Evolutionary conservation across 768 basidiomycete genomes (phyloP), one percentile per base, ranked within the genome.

Genomic region (Panus rudis): DNA sequence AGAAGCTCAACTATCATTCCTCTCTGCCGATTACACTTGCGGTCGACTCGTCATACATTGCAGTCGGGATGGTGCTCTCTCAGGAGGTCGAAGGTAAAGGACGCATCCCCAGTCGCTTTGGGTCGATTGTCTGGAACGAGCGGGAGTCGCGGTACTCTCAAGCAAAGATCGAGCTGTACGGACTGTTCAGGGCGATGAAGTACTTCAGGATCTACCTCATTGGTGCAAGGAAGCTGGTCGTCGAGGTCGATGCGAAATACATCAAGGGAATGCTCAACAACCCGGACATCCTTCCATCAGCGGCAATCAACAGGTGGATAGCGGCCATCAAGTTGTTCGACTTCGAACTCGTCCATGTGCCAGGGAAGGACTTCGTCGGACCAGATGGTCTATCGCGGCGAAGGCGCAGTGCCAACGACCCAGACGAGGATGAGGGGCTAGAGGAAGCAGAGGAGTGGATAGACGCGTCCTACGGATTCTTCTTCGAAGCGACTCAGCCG

Each of bases 251-350:
- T 49, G 68, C 65, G 0, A 53, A 63, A 24, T 65, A 65, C 44
- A 68, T 72, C 6, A 64, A 64, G 41, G 65, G 63, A n/a, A 72
- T 70, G 67, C 38, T 72, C 3, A 66, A 69, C 37, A 43, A 63
- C 12, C 67, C 69, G 0, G 65, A 70, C 26, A 19, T 64, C 0
- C 57, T 58, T 14, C 67, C 65, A 0, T 66, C 63, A 43, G 62
- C 66, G 0, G 46, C 67, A 0, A 64, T 71, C 5, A 72, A 71
- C 41, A 43, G 59, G 13, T 72, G 70, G 71, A 67, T 71, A 21
- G 51, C 56, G 35, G 61, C 55, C 6, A 69, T 71, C 8, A 42
- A 66, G 3, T 30, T 64, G 17, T 71, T 66, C 31, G 43, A 63
- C 39, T 71, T 73, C 38, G 52, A 46, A 17, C 43, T 73, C 0